Evolutionary conservation across 768 basidiomycete genomes (phyloP), one percentile per base, ranked within the genome.

Genomic region (Termitomyces sp.): DNA sequence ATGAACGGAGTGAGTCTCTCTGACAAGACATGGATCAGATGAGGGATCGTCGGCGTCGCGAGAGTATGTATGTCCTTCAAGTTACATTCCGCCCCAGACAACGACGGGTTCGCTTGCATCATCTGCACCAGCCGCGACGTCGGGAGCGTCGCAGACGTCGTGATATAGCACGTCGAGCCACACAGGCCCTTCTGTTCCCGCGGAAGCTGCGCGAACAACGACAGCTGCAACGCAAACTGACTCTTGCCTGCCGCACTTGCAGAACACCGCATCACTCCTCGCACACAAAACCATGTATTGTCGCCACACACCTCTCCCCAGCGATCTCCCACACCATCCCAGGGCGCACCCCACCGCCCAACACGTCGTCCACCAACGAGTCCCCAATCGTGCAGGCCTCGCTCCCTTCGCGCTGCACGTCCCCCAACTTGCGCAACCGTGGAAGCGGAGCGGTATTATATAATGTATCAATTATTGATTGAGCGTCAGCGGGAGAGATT

Each of bases 161-260:
- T 88, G 60, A 96, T 72, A 71, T 90, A 94, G 67, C 90, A 91
- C 1, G 86, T 74, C 1, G 88, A 83, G 34, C 88, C 91, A 10
- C 67, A 74, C 29, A 88, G 69, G 22, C 87, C 90, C 9, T 84
- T 84, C 5, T 76, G 71, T 45, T 69, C 66, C 47, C 22, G 65
- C 24, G 90, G 84, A 0, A 91, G 77, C 68, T 98, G 95, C 0
- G 90, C 88, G 22, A 82, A 76, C 31, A 96, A 74, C 4, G 92
- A 84, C 20, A 93, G 79, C 62, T 95, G 94, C 15, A 99, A 77
- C 4, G 89, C 90, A 5, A 98, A 72, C 65, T 98, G 94, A 0
- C 94, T 94, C 74, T 99, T 99, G 39, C 97, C 97, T 28, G 96
- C 86, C 24, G 94, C 88, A 68, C 97, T 99, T 68, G 16, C 37